phyloP scores from a whole-genome alignment of 768 basidiomycete genomes.

The Mycena leptocephala region DNA sequence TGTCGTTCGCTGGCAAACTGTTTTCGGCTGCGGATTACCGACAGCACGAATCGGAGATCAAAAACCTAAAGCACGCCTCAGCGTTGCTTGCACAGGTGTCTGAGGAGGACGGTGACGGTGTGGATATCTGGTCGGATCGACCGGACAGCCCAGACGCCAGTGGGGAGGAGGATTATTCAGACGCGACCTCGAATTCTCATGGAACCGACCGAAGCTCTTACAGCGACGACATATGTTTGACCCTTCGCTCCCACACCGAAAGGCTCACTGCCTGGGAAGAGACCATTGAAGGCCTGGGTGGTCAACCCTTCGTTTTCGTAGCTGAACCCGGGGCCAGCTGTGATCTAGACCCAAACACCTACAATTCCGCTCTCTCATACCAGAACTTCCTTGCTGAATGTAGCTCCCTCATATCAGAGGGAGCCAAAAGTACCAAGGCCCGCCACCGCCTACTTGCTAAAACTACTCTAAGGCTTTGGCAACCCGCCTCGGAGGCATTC shows the following conservation, averaged over 20 bases:
- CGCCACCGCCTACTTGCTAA: slow-evolving; percentile 1
- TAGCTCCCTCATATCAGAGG: not conserved
- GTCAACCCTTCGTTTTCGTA: not conserved
- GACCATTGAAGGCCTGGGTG: not conserved
- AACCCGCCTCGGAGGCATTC: not conserved
- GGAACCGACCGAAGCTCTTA: not conserved
- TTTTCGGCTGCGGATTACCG: not conserved
- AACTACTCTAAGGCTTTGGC: not conserved
- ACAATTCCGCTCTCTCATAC: not conserved
- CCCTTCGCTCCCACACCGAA: slow-evolving; percentile 4
- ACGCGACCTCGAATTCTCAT: not conserved
- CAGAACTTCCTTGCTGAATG: not conserved
- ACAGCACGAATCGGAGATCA: not conserved
- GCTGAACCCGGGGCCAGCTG: not conserved
- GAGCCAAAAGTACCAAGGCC: not conserved
- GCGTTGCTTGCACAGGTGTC: not conserved
- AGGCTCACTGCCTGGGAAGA: slow-evolving; percentile 6
- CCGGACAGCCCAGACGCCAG: not conserved
- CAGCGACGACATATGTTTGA: not conserved
- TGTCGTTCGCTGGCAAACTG: not conserved
- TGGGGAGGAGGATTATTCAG: not conserved
- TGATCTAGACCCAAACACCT: not conserved
- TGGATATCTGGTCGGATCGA: not conserved
- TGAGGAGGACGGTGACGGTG: not conserved
- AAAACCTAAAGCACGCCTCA: not conserved